Evolutionary conservation across 345 rosid genomes (phyloP).

Genomic region (Syzygium oleosum): DNA sequence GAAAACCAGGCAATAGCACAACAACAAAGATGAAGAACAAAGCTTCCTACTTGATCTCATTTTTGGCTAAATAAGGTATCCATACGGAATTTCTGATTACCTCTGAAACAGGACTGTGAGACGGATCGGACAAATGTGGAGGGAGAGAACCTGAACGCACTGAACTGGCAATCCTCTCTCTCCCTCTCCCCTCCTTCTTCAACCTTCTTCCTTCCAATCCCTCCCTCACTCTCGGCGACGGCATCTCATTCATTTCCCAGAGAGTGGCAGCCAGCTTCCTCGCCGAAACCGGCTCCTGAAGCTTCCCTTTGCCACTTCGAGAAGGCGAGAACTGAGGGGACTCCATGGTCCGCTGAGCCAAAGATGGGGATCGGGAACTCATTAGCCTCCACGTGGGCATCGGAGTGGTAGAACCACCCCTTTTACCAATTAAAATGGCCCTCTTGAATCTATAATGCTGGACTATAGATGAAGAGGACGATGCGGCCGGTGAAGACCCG

Average conservation of each 20-base stretch:
- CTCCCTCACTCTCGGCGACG: conserved; percentile 55
- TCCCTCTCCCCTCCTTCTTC: conserved; percentile 41
- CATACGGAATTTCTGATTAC: conserved; percentile 13
- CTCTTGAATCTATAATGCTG: conserved; percentile 79
- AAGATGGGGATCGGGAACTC: conserved; percentile 57
- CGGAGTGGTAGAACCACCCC: conserved; percentile 86
- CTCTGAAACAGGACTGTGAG: conserved; percentile 95
- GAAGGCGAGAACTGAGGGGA: conserved; percentile 54
- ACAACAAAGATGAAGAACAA: not conserved
- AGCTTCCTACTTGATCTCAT: not conserved
- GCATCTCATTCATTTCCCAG: conserved; percentile 99
- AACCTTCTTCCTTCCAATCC: conserved; percentile 28
- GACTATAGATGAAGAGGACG: conserved; percentile 69
- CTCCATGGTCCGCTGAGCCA: conserved; percentile 35
- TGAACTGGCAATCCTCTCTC: conserved; percentile 49
- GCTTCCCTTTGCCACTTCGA: conserved; percentile 22
- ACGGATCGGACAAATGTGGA: conserved; percentile 92
- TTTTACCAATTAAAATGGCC: conserved; percentile 71
- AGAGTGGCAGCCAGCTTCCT: conserved; percentile 94
- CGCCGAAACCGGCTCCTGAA: conserved; percentile 68
- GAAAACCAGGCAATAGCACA: not conserved
- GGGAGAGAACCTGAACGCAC: conserved; percentile 73
- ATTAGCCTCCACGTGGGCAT: conserved; percentile 82
- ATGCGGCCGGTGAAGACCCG: conserved; percentile 77
- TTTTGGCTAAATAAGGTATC: not conserved